Conservation (phyloP, 805 yeast genomes). For the Starmerella lactis-condensi region DNA sequence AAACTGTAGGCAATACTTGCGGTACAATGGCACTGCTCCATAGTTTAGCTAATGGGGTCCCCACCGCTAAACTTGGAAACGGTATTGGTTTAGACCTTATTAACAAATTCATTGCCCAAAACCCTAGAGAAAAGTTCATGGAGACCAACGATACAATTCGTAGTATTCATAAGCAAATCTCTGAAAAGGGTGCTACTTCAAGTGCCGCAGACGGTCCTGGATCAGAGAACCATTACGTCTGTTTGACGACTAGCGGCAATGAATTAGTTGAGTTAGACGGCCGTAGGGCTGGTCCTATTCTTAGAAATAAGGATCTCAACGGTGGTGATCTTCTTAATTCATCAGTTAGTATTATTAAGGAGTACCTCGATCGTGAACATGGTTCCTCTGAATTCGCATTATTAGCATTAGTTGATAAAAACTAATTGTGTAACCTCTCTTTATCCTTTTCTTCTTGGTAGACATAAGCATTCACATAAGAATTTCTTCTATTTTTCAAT, state of each 20-base stretch:
- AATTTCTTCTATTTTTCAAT: not conserved
- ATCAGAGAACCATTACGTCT: constrained; percentile 56
- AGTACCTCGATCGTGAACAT: constrained; percentile 40
- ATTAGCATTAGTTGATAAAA: constrained; percentile 34
- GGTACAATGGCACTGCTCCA: constrained; percentile 82
- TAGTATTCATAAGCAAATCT: constrained; percentile 24
- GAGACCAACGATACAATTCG: constrained; percentile 28
- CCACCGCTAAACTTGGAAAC: constrained; percentile 14
- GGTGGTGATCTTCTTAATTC: constrained; percentile 29
- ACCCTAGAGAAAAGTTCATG: constrained; percentile 28
- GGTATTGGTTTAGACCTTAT: constrained; percentile 19
- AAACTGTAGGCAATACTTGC: constrained; percentile 74
- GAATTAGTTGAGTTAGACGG: constrained; percentile 78
- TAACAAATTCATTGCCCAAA: constrained; percentile 18
- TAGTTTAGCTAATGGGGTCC: constrained; percentile 27
- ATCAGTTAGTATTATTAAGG: constrained; percentile 40
- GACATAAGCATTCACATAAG: not conserved
- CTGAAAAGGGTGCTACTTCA: constrained; percentile 23
- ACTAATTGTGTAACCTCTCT: not conserved
- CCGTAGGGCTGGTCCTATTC: constrained; percentile 56
- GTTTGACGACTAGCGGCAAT: constrained; percentile 37
- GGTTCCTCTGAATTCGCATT: constrained; percentile 39
- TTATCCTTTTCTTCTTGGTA: not conserved
- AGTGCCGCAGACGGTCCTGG: constrained; percentile 28
- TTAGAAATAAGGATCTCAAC: constrained; percentile 20